Conservation (phyloP, 1,284 basidiomycete species). For the Trametes hirsuta region DNA sequence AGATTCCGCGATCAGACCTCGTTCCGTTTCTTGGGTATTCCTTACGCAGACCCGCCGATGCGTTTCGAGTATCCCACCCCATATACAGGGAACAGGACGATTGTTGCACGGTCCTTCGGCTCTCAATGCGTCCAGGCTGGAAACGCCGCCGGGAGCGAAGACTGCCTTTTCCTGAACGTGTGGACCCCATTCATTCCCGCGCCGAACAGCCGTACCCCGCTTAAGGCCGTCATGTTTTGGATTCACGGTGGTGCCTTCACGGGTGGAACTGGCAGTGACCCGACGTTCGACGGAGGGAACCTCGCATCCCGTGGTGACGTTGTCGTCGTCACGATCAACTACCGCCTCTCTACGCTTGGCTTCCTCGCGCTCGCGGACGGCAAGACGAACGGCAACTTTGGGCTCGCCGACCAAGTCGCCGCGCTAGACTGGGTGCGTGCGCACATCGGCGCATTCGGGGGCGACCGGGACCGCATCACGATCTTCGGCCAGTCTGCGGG, state of each 20-base stretch:
- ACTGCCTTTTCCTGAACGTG: constrained; percentile 49
- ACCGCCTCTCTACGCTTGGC: constrained; percentile 46
- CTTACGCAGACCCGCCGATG: constrained; percentile 37
- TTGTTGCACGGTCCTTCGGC: constrained; percentile 38
- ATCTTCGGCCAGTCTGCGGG: constrained; percentile 46
- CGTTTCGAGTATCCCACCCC: constrained; percentile 38
- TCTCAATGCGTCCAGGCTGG: constrained; percentile 36
- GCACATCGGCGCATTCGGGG: constrained; percentile 41
- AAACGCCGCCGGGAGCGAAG: constrained; percentile 34
- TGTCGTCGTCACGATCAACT: constrained; percentile 52
- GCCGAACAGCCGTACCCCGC: constrained; percentile 20
- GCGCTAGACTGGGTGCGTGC: constrained; percentile 41
- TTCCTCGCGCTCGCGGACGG: constrained; percentile 44
- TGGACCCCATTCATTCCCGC: constrained; percentile 43
- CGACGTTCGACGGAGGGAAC: constrained; percentile 35
- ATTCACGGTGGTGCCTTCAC: constrained; percentile 54
- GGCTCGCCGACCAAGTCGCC: constrained; percentile 43
- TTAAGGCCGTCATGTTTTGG: constrained; percentile 48
- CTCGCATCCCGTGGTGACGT: constrained; percentile 48
- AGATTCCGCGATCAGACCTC: constrained; percentile 40
- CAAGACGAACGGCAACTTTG: constrained; percentile 45
- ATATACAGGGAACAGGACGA: constrained; percentile 31
- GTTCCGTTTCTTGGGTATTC: constrained; percentile 42
- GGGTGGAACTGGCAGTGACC: constrained; percentile 36
- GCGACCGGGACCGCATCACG: constrained; percentile 41